Evolutionary conservation across 441 rosid genomes (phyloP).

Genomic region (Mallotus japonicus): DNA sequence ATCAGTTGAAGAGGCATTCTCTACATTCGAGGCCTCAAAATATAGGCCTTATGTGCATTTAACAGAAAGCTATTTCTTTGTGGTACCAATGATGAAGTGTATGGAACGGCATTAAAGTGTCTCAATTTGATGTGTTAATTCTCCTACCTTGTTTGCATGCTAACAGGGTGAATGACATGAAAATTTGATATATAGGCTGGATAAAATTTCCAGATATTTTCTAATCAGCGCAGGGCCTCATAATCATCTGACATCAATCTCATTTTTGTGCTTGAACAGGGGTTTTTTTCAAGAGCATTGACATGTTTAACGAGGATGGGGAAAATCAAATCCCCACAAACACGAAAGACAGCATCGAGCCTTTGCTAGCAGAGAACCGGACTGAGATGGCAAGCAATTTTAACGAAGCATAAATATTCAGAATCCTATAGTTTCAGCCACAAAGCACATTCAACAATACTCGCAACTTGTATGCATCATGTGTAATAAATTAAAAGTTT

Average conservation of each 20-base stretch:
- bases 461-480: not conserved
- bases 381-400: slow-evolving; percentile 2
- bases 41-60: not conserved
- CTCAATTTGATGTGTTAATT: not conserved
- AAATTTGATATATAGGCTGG: not conserved
- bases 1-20: too few relatives aligned
- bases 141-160: not conserved
- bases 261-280: slow-evolving; percentile 42
- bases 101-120: not conserved
- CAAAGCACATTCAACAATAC: not conserved
- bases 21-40: too few relatives aligned
- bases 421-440: not conserved
- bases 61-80: not conserved
- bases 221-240: not conserved
- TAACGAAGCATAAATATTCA: slow-evolving; percentile 24
- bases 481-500: not conserved
- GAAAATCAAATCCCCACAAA: slow-evolving; percentile 25
- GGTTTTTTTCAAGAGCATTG: slow-evolving; percentile 52
- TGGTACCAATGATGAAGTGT: not conserved
- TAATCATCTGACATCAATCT: not conserved
- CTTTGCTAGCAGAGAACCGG: slow-evolving; percentile 41
- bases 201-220: not conserved
- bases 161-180: not conserved
- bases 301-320: slow-evolving; percentile 44
- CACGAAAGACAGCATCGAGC: slow-evolving; percentile 27